Percentiles rank a stretch among this genome's conserved stretches.
phyloP scores from a whole-genome alignment of 371 early-diverging fungal genomes.

The Apophysomyces variabilis region DNA sequence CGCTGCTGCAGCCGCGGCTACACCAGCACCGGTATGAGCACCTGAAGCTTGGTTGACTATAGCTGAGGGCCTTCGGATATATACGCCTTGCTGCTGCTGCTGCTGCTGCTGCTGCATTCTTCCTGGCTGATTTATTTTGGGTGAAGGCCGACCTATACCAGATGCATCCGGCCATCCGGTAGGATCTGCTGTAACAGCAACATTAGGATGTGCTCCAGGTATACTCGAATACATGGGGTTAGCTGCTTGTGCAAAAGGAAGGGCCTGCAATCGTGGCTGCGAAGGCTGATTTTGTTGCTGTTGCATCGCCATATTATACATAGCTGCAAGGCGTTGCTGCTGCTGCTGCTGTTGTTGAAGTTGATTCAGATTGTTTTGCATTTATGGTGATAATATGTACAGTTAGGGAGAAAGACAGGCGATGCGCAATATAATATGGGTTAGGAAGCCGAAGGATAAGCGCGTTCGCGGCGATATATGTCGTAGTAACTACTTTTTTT shows the following conservation, averaged over 20 bases:
- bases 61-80: background rate
- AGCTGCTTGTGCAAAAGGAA: constrained; percentile 10
- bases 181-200: constrained; percentile 10
- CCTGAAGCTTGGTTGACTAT: background rate
- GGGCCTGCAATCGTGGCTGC: constrained; percentile 6
- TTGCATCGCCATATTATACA: constrained; percentile 29
- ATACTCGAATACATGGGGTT: constrained; percentile 14
- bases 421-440: background rate
- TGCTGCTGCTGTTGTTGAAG: constrained; percentile 27
- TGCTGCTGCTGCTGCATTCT: constrained; percentile 8
- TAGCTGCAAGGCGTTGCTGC: constrained; percentile 26
- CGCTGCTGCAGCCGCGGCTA: constrained; percentile 15
- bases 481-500: background rate
- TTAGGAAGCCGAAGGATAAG: background rate
- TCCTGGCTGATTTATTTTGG: constrained; percentile 2
- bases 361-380: constrained; percentile 27
- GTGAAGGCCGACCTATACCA: background rate
- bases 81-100: constrained; percentile 15
- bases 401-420: background rate
- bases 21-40: constrained; percentile 2
- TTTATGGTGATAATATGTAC: constrained; percentile 5
- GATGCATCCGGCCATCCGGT: constrained; percentile 13
- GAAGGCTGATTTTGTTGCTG: constrained; percentile 18
- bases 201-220: background rate
- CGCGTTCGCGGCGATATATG: constrained; percentile 2